phyloP scores from a whole-genome alignment of 2,329 filamentous ascomycete genomes.

The Elsinoe necatrix region DNA sequence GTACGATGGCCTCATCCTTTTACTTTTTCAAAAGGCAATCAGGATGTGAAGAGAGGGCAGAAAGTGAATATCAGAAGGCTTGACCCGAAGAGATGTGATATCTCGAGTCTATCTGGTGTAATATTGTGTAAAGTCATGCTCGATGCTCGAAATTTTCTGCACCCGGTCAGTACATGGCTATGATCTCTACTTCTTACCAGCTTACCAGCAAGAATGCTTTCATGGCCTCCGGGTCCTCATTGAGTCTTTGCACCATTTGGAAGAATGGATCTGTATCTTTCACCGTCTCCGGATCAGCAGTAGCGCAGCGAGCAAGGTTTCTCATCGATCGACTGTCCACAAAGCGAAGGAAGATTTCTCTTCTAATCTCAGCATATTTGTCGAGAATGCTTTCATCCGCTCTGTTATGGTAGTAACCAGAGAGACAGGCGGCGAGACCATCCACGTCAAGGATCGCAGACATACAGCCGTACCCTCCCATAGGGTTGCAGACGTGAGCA shows the following conservation, averaged over 20 bases:
- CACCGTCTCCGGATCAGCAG: slow-evolving; percentile 23
- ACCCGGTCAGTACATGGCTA: background rate
- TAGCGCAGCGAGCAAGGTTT: slow-evolving; percentile 21
- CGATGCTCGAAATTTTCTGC: slow-evolving; percentile 21
- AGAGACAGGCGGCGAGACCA: slow-evolving; percentile 23
- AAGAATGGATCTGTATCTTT: slow-evolving; percentile 24
- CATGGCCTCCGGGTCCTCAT: slow-evolving; percentile 19
- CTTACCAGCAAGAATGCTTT: slow-evolving; percentile 16
- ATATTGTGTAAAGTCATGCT: slow-evolving; percentile 22
- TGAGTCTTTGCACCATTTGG: slow-evolving; percentile 20
- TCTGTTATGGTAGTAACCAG: slow-evolving; percentile 20
- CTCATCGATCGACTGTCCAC: slow-evolving; percentile 27
- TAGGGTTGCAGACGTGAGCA: slow-evolving; percentile 28
- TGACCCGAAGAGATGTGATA: background rate
- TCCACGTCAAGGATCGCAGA: slow-evolving; percentile 23
- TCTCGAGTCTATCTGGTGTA: background rate
- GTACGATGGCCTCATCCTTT: no score
- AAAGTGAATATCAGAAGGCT: no score
- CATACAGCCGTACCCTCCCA: slow-evolving; percentile 23
- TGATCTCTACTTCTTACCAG: no score
- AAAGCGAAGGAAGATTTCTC: slow-evolving; percentile 29
- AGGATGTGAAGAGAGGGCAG: no score
- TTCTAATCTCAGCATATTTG: slow-evolving; percentile 29
- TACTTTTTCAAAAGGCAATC: no score
- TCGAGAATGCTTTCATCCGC: slow-evolving; percentile 26